Base-by-base conservation (phyloP, 2,329 filamentous ascomycete genomes). In the Beauveria sp. region DNA sequence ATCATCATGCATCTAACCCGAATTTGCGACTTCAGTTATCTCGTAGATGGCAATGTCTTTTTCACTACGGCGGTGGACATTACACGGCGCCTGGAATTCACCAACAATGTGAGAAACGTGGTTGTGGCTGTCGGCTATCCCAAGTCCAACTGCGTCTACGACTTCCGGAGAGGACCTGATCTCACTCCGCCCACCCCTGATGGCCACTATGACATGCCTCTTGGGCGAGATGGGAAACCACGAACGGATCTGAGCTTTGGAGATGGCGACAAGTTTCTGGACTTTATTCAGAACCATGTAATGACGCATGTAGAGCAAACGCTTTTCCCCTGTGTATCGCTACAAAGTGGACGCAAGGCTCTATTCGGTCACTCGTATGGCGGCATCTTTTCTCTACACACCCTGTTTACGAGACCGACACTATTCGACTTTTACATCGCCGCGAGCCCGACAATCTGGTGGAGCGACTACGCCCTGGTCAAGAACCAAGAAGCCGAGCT, bases 281-380 rank as follows among this genome's bases (percentile, higher is more conserved):
- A 72, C 0, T 79, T 79, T 60, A 76, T 81, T 31, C 69, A 76
- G 52, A 69, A 70, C 1, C 69, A 73, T 3, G 69, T 80, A 3
- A 74, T 74, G 57, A 69, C 75, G 0, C 70, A 74, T 63, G 62
- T 72, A 8, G 65, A 72, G 24, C 43, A 62, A 2, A 65, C 55
- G 10, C 65, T 72, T 10, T 71, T 73, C 62, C 64, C 68, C 3
- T 54, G 68, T 43, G 48, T 67, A 18, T 28, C 69, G 63, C 28
- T 78, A 70, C 61, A 70, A 66, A 71, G 74, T 18, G 67, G 69
- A 1, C 72, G 73, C 26, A 77, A 76, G 54, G 80, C 76, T 0
- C 68, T 82, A 1, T 80, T 75, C 46, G 80, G 79, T 0, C 79
- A 82, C 62, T 82, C 79, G 0, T 80, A 79, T 28, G 79, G 78